Base-by-base conservation (phyloP, 129 eudicot genomes). In the Chrysanthemum makinoi region DNA sequence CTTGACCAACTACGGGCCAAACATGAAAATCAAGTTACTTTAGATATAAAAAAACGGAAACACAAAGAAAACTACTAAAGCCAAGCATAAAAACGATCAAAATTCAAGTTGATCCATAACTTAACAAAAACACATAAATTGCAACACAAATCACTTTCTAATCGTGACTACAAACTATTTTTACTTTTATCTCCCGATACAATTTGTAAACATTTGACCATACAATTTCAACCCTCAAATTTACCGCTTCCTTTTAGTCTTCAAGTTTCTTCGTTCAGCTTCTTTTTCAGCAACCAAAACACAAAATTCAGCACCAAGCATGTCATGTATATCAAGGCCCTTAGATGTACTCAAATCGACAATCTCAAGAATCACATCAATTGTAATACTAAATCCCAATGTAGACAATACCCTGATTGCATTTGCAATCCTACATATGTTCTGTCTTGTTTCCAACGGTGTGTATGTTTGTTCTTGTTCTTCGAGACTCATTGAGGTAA, bases 301-400 rank as follows among this genome's bases (percentile, higher is more conserved):
- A 80, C 72, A 79, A 67, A 94, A 94, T 78, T 94, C 99, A 19
- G 96, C 88, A 26, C 94, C 99, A 18, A 94, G 97, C 99, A 94
- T 94, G 48, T 94, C 96, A 26, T 90, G 89, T 62, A 89, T 74
- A 17, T 86, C 88, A 17, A 85, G 69, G 65, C 85, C 83, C 80
- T 78, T 19, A 0, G 81, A 67, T 20, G 13, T 65, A 77, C 96
- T 87, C 80, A 87, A 39, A 30, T 83, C 67, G 4, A 94, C 82
- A 20, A 68, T 80, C 55, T 84, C 93, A 70, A 69, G 72, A 54
- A 94, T 81, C 77, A 84, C 84, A 57, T 89, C 97, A 10, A 73
- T 55, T 0, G 95, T 87, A 18, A 94, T 66, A 72, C 81, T 87
- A 76, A 94, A 94, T 10, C 96, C 90, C 74, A 94, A 78, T 30